Evolutionary conservation across 2,329 filamentous ascomycete genomes (phyloP), one percentile per base, ranked within the genome.

Genomic region (Diaporthe longicolla): DNA sequence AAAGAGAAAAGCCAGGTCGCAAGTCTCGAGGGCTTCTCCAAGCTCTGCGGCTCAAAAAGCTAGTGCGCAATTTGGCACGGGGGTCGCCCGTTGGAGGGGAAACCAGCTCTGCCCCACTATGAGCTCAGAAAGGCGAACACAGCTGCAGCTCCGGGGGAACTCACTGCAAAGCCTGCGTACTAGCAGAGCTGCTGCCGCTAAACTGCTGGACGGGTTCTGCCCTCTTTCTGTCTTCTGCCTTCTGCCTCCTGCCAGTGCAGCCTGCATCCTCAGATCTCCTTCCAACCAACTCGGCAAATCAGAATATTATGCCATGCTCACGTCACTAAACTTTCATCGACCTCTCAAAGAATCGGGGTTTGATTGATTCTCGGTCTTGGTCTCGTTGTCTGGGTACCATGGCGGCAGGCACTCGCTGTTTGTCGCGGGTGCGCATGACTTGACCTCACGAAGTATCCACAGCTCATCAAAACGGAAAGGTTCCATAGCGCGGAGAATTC

Each of bases 391-490:
- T 13, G 48, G 40, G 7, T 32, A 32, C 37, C 15, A 32, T 54
- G 21, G 43, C 43, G 54, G 43, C 68, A 70, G 54, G 55, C 69
- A 63, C 17, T 58, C 50, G 24, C 40, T 15, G 57, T 54, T 55
- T 43, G 70, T 54, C 59, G 57, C 55, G 48, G 48, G 48, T 35
- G 57, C 55, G 50, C 71, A 73, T 73, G 65, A 66, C 57, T 65
- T 43, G 40, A 73, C 10, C 40, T 61, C 43, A 45, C n/a, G 45
- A 69, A 73, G 74, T 74, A 68, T 69, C 74, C 74, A 75, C 74
- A 54, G 72, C 72, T 75, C 68, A 74, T 75, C 55, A 74, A 75
- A 72, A 72, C 45, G 72, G 61, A 70, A 66, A 61, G 66, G 68
- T 68, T 74, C 74, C 61, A 55, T 69, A 35, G 35, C 48, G 69